These are phyloP conservation scores for Coffea eugenioides DNA, from an alignment of 257 asterid species.

Conservation along the genomic window DNA sequence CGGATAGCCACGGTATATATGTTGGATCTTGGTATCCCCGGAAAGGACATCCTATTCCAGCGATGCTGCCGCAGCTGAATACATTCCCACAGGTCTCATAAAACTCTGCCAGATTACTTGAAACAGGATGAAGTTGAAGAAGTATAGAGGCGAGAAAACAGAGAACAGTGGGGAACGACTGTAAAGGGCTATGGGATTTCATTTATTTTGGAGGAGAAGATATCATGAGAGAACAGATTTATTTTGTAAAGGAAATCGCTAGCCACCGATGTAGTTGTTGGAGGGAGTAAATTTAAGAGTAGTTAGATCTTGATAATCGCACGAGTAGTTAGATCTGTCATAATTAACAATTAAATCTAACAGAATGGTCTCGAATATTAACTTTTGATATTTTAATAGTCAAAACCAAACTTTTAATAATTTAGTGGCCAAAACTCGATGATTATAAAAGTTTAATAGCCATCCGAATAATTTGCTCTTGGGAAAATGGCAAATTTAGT, in stretches of 20 bases:
- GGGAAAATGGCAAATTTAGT: no score
- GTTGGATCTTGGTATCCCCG: constrained; percentile 43
- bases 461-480: no score
- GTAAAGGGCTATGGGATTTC: constrained; percentile 36
- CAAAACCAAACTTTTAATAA: no score
- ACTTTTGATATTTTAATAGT: no score
- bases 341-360: no score
- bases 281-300: constrained; percentile 12
- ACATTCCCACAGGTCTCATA: constrained; percentile 41
- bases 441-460: no score
- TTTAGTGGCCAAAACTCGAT: no score
- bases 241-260: no score
- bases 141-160: constrained; percentile 14
- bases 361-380: no score
- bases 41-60: constrained; percentile 55
- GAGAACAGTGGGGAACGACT: constrained; percentile 18
- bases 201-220: constrained; percentile 33
- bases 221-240: background rate
- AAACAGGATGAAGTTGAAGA: constrained; percentile 27
- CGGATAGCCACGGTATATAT: constrained; percentile 59
- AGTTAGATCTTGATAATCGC: no score
- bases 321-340: no score
- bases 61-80: constrained; percentile 54
- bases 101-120: constrained; percentile 20
- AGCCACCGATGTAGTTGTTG: background rate